phyloP scores from a whole-genome alignment of 108 stramenopile species.

The Cyclotella kingstonii region DNA sequence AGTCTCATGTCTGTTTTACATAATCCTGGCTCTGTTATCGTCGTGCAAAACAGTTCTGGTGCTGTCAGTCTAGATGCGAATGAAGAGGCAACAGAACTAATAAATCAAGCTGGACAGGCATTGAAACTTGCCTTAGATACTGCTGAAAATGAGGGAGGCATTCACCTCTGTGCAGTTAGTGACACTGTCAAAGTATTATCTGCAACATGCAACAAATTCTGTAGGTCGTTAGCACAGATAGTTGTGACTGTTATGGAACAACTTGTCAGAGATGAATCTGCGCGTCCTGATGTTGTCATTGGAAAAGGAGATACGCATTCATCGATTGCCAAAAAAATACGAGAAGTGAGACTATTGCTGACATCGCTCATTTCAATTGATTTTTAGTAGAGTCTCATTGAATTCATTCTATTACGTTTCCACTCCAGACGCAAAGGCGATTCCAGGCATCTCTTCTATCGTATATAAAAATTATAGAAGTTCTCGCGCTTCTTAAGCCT shows the following conservation, averaged over 20 bases:
- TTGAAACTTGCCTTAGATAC: slow-evolving; percentile 78
- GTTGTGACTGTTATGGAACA: slow-evolving; percentile 87
- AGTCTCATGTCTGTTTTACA: slow-evolving; percentile 62
- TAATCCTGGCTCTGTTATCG: slow-evolving; percentile 75
- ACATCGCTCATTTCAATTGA: too few relatives aligned
- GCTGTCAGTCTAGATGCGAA: slow-evolving; percentile 70
- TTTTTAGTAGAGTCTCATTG: background rate
- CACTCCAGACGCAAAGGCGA: slow-evolving; percentile 59
- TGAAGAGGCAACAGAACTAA: slow-evolving; percentile 76
- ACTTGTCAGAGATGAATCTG: slow-evolving; percentile 66
- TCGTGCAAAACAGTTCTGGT: slow-evolving; percentile 65
- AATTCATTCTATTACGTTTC: slow-evolving; percentile 1
- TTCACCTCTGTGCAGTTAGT: slow-evolving; percentile 78
- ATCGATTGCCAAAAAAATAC: slow-evolving; percentile 81
- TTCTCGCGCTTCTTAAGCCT: slow-evolving; percentile 77
- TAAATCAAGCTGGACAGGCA: slow-evolving; percentile 74
- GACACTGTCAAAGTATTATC: slow-evolving; percentile 69
- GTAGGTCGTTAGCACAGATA: slow-evolving; percentile 75
- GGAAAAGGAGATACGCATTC: slow-evolving; percentile 79
- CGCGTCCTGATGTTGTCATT: slow-evolving; percentile 56
- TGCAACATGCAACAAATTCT: slow-evolving; percentile 60
- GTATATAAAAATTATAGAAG: slow-evolving; percentile 85
- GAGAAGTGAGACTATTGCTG: slow-evolving; percentile 54
- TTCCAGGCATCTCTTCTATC: slow-evolving; percentile 84
- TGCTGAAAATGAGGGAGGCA: slow-evolving; percentile 74